Evolutionary conservation across 805 yeast species (phyloP).

Genomic region (Yamadazyma philogaea): DNA sequence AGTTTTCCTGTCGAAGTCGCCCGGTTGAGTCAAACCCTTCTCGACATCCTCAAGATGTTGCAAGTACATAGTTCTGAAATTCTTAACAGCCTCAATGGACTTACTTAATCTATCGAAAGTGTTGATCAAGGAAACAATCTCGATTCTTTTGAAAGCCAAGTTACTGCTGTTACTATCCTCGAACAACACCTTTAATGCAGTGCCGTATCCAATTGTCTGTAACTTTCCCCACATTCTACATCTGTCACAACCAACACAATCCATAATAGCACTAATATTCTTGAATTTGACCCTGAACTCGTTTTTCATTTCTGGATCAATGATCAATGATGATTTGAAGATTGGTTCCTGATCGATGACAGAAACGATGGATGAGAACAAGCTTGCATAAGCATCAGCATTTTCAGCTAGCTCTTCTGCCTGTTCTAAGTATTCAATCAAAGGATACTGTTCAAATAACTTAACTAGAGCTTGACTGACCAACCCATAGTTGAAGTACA

Average conservation of each 20-base stretch:
- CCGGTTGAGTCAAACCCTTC: conserved; percentile 37
- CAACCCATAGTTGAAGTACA: conserved; percentile 89
- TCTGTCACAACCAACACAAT: conserved; percentile 97
- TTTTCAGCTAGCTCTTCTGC: conserved; percentile 48
- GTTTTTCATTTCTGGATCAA: conserved; percentile 60
- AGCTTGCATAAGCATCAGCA: conserved; percentile 33
- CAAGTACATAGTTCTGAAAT: conserved; percentile 59
- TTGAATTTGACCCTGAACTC: conserved; percentile 84
- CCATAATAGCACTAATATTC: conserved; percentile 91
- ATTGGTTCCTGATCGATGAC: conserved; percentile 35
- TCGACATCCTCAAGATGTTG: conserved; percentile 40
- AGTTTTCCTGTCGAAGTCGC: conserved; percentile 35
- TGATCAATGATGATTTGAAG: conserved; percentile 45
- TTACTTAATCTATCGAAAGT: conserved; percentile 91
- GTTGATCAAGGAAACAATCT: conserved; percentile 84
- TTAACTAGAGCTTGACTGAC: conserved; percentile 79
- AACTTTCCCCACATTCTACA: conserved; percentile 98
- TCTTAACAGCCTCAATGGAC: conserved; percentile 69
- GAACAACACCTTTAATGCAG: conserved; percentile 86
- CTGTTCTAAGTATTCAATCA: conserved; percentile 16
- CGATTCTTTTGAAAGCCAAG: conserved; percentile 67
- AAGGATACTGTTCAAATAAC: conserved; percentile 27
- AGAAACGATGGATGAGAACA: conserved; percentile 18
- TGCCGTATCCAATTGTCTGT: conserved; percentile 96
- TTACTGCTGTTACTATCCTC: conserved; percentile 60